Percentiles rank a stretch among this genome's conserved stretches.
phyloP scores from a whole-genome alignment of 2,329 filamentous ascomycete species.

The Metarhizium sp. region DNA sequence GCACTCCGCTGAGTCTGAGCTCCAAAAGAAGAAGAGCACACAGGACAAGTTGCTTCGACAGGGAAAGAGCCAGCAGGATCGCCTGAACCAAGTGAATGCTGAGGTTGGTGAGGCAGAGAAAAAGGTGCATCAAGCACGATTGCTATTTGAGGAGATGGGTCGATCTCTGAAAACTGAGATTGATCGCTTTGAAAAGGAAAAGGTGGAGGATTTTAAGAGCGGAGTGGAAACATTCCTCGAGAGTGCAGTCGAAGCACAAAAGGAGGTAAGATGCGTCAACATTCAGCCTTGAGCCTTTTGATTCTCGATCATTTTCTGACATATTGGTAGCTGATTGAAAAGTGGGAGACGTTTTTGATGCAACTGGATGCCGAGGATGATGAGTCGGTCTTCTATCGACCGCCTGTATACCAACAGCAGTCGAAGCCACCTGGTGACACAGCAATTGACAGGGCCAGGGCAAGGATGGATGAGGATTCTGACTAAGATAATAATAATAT shows the following conservation, averaged over 20 bases:
- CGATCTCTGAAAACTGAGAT: slow-evolving; percentile 83
- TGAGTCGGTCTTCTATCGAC: slow-evolving; percentile 56
- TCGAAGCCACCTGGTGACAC: slow-evolving; percentile 45
- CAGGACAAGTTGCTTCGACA: slow-evolving; percentile 95
- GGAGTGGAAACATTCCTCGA: slow-evolving; percentile 96
- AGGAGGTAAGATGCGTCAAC: slow-evolving; percentile 59
- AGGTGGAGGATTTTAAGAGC: slow-evolving; percentile 98
- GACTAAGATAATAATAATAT: slow-evolving; percentile 29
- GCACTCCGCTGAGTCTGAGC: slow-evolving; percentile 82
- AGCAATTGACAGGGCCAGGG: slow-evolving; percentile 50
- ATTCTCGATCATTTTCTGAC: slow-evolving; percentile 11
- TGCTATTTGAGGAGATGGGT: slow-evolving; percentile 97
- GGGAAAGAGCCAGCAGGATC: slow-evolving; percentile 91
- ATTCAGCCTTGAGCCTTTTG: neutral
- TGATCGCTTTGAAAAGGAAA: slow-evolving; percentile 90
- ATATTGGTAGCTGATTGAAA: slow-evolving; percentile 54
- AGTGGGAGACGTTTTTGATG: slow-evolving; percentile 98
- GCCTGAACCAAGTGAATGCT: slow-evolving; percentile 82
- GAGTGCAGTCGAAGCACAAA: slow-evolving; percentile 94
- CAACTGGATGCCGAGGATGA: slow-evolving; percentile 93
- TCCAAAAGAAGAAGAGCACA: slow-evolving; percentile 77
- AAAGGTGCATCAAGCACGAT: slow-evolving; percentile 78
- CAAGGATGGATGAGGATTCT: slow-evolving; percentile 47
- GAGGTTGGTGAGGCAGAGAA: slow-evolving; percentile 93
- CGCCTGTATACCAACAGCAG: slow-evolving; percentile 44